A percentile compares a stretch with the other conserved stretches of the same genome.
These are phyloP conservation scores for Hypomontagnella submonticulosa DNA, from an alignment of 495 filamentous ascomycete species.

Conservation along the genomic window DNA sequence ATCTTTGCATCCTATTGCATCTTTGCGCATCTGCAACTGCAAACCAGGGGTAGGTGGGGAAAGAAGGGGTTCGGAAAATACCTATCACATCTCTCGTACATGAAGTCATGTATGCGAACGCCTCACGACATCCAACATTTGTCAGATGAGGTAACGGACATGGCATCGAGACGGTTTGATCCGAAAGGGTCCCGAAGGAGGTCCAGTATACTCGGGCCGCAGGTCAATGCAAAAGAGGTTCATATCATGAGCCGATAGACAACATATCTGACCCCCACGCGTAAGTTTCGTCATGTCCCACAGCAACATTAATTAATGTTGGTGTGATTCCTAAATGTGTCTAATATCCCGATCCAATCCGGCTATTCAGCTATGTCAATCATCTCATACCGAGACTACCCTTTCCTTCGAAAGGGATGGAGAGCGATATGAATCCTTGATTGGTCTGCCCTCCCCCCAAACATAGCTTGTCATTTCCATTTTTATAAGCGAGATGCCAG, in stretches of 20 bases:
- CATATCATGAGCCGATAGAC: slow-evolving; percentile 1
- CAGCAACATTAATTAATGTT: slow-evolving; percentile 28
- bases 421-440: slow-evolving; percentile 17
- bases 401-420: slow-evolving; percentile 16
- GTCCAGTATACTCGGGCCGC: slow-evolving; percentile 35
- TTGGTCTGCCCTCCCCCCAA: slow-evolving; percentile 23
- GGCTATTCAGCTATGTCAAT: slow-evolving; percentile 33
- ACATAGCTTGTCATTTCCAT: slow-evolving; percentile 42
- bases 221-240: slow-evolving; percentile 20
- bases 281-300: slow-evolving; percentile 38
- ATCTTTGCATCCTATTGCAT: slow-evolving; percentile 22
- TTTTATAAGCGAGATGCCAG: slow-evolving; percentile 44
- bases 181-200: slow-evolving; percentile 34
- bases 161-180: slow-evolving; percentile 28
- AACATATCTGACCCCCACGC: slow-evolving; percentile 36
- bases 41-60: slow-evolving; percentile 28
- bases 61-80: slow-evolving; percentile 37
- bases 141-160: slow-evolving; percentile 16
- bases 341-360: slow-evolving; percentile 43
- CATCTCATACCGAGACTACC: slow-evolving; percentile 34
- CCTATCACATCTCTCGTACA: slow-evolving; percentile 44
- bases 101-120: slow-evolving; percentile 36
- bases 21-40: slow-evolving; percentile 22
- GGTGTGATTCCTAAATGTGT: slow-evolving; percentile 25
- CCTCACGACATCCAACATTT: slow-evolving; percentile 24